Percentiles rank a stretch among this genome's conserved stretches.
These are phyloP conservation scores for Wallemia mellicola DNA, from an alignment of 1,284 basidiomycete species.

Conservation along the genomic window DNA sequence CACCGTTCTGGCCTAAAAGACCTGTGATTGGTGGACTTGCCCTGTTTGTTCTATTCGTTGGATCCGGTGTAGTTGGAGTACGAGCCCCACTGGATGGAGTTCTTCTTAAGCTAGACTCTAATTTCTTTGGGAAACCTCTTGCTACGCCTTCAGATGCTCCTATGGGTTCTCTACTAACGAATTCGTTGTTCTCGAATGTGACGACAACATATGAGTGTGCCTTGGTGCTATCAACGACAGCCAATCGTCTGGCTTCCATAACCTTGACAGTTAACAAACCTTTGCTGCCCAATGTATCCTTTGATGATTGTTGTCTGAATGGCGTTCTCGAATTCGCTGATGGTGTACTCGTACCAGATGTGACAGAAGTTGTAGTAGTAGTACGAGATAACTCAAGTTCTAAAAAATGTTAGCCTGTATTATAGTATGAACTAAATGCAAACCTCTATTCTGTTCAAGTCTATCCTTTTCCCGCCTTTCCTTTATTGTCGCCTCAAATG, in stretches of 20 bases:
- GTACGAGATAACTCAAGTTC: neutral
- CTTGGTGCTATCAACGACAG: constrained; percentile 21
- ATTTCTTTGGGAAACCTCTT: constrained; percentile 33
- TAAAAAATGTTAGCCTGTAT: neutral
- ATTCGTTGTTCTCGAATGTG: constrained; percentile 97
- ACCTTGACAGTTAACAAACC: constrained; percentile 86
- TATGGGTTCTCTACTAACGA: constrained; percentile 70
- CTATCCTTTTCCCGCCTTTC: neutral
- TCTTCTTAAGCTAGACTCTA: constrained; percentile 6
- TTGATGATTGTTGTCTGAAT: neutral
- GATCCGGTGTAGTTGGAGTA: neutral
- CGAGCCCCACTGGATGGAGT: constrained; percentile 4
- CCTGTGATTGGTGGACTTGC: constrained; percentile 18
- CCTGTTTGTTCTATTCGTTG: constrained; percentile 7
- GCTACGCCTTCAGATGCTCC: constrained; percentile 53
- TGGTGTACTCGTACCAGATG: neutral
- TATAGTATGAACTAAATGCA: no score
- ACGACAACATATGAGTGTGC: constrained; percentile 79
- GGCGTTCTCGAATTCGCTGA: neutral
- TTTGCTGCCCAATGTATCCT: constrained; percentile 12
- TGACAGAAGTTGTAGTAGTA: neutral
- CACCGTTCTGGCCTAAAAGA: constrained; percentile 29
- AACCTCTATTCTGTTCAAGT: no score
- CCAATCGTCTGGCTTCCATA: constrained; percentile 65
- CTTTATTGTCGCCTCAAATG: neutral